Percentiles rank a stretch among this genome's conserved stretches.
Evolutionary conservation across 192 early-diverging fungal species (phyloP).

Genomic region (Backusella parvicylindrica): DNA sequence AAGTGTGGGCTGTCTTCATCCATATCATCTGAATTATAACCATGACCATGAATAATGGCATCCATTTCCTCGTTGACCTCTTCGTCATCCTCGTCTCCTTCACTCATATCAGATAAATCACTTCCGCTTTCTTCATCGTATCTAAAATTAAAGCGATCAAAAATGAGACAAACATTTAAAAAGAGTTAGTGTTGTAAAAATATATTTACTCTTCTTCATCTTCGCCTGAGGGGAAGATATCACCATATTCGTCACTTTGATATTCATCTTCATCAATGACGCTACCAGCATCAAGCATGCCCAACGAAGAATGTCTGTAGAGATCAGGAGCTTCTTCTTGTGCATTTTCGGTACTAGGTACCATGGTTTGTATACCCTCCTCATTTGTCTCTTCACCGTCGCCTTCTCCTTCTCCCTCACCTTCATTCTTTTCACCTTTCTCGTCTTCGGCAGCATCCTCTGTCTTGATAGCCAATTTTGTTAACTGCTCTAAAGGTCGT

Average conservation of each 20-base stretch:
- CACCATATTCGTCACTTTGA: constrained; percentile 56
- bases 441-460: constrained; percentile 50
- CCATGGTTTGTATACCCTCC: constrained; percentile 29
- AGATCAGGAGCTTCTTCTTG: constrained; percentile 60
- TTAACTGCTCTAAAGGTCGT: constrained; percentile 85
- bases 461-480: constrained; percentile 85
- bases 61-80: constrained; percentile 63
- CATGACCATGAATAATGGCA: constrained; percentile 46
- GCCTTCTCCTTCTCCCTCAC: constrained; percentile 50
- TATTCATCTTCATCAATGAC: constrained; percentile 63
- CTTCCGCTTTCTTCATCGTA: constrained; percentile 69
- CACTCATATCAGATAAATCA: constrained; percentile 57
- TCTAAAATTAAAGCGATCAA: constrained; percentile 57
- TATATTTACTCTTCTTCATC: constrained; percentile 26
- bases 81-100: constrained; percentile 50
- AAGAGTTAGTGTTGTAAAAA: neutral
- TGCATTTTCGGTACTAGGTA: constrained; percentile 43
- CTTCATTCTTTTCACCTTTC: constrained; percentile 50
- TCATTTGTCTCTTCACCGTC: constrained; percentile 46
- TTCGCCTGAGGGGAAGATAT: constrained; percentile 30
- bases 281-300: constrained; percentile 72
- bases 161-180: neutral
- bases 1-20: constrained; percentile 44
- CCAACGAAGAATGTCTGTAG: constrained; percentile 79
- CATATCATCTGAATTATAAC: constrained; percentile 36